Base-by-base conservation (phyloP, 1,284 basidiomycete species). In the Cutaneotrichosporon sp. region DNA sequence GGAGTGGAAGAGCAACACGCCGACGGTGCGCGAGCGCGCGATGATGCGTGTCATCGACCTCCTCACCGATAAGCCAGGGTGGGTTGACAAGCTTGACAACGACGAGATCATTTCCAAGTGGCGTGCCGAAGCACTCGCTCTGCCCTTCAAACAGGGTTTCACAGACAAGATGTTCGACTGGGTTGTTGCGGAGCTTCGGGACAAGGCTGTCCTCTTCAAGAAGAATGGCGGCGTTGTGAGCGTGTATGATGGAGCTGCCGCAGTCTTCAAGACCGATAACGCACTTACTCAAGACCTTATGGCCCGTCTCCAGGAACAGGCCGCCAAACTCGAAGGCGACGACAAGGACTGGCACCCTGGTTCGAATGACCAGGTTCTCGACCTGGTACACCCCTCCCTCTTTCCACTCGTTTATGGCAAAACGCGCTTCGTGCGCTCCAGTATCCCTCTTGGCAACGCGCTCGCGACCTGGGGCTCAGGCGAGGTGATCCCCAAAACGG, bases 311-410 rank as follows among this genome's bases (percentile, higher is more conserved):
- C 21, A 36, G 26, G 52, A 21, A 26, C 62, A 56, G 1, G 62
- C 52, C 5, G 42, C 30, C 30, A 56, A 56, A 0, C 65, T 63
- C 30, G 62, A 66, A 50, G 42, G 57, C 16, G 61, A 61, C 4
- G 58, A 66, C 16, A 61, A 61, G 50, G 65, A 66, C 62, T 66
- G 65, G 65, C 65, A 66, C 59, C 65, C 65, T 3, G 65, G 65
- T 16, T 58, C 53, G n/a, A 38, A 66, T n/a, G 56, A 42, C 16
- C 32, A 56, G 58, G 65, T 66, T 22, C 65, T 66, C 51, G 65
- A 66, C 40, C 58, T 66, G 38, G 65, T 66, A 5, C 65, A 66
- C 59, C 65, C 65, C 7, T 63, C 62, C 9, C 62, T 66, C 26
- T 66, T 51, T 40, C 59, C 62, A 14, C 62, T 66, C 2, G 65